Base-by-base conservation (phyloP, 2,329 filamentous ascomycete species). In the Furcasterigmium sp. region DNA sequence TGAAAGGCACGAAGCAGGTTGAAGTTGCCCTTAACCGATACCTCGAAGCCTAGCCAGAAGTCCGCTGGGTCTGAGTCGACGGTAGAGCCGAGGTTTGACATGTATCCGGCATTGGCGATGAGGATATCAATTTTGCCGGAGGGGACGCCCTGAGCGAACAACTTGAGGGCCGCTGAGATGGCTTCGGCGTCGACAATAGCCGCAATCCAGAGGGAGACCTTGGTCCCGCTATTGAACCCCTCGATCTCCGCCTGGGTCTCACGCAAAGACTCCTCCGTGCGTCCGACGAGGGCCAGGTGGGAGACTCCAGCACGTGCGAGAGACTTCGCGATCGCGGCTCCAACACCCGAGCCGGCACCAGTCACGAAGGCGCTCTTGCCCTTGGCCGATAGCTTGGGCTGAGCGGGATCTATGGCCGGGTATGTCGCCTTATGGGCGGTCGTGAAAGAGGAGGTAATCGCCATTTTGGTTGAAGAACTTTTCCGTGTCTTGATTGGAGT, bases 291-390 rank as follows among this genome's bases (percentile, higher is more conserved):
- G 34, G 80, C 69, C 5, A 82, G 63, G 39, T 67, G 70, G 2
- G 75, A 70, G 5, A 70, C 66, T 46, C 67, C 56, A 2, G 56
- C 56, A 5, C 43, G 44, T 7, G 70, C 71, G 57, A 69, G 70
- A 34, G 60, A 57, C 20, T 55, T 56, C 14, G 68, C 62, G 45
- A 72, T 68, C 1, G 61, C 65, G n/a, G 64, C 65, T 1, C 73
- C 73, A 38, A 76, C 68, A 0, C 72, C 72, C 38, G 71, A 68
- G 5, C 73, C 73, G 14, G 73, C 75, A n/a, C 75, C 75, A 1
- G 75, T 78, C 37, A 79, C 70, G 23, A 77, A 46, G 35, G 77
- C 72, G 1, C 64, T 70, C 49, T 74, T 76, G 34, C 60, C 66
- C 8, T 57, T 40, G 1, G 51, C 48, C 1, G 45, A 54, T 3